Evolutionary conservation across 306 rosid genomes (phyloP), one percentile per base, ranked within the genome.

Genomic region (Mucuna pruriens): DNA sequence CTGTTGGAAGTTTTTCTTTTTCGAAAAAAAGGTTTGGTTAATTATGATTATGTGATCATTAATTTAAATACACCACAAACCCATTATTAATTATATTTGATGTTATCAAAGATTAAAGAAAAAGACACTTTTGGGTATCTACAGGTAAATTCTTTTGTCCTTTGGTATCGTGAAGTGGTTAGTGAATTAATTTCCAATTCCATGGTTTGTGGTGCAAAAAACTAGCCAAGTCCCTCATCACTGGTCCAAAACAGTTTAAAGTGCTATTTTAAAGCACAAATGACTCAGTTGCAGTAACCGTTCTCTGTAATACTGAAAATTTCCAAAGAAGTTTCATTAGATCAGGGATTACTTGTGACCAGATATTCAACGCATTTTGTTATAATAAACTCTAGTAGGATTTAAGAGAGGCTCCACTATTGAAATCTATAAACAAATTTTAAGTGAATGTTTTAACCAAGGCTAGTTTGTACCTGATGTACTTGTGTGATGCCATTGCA

Each of bases 131-230:
- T 48, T 48, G 71, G 16, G 23, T 38, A 62, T 15, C 60, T n/a
- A 16, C 39, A 38, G 34, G 75, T 67, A 60, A 60, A 36, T 57
- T 36, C 34, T 72, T 73, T 23, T 12, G 69, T 73, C 64, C 46
- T 42, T 23, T 73, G 31, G 20, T 6, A 72, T 55, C 3, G 44
- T 80, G 73, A 17, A 65, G 13, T 64, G 44, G 62, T 62, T 48
- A 13, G 48, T 77, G 23, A 85, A 58, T 67, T 48, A n/a, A n/a
- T n/a, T n/a, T n/a, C n/a, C n/a, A n/a, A n/a, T n/a, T 62, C 42
- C 16, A 72, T 34, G 66, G 5, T 13, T 60, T 60, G 67, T 13
- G 9, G 29, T 5, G 17, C 38, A 12, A 11, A 51, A 60, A 12
- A 26, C 5, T 11, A 12, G 25, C 19, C 66, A 25, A 10, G 38